Evolutionary conservation across 2,329 filamentous ascomycete genomes (phyloP), one percentile per base, ranked within the genome.

Genomic region (Graphium sp.): DNA sequence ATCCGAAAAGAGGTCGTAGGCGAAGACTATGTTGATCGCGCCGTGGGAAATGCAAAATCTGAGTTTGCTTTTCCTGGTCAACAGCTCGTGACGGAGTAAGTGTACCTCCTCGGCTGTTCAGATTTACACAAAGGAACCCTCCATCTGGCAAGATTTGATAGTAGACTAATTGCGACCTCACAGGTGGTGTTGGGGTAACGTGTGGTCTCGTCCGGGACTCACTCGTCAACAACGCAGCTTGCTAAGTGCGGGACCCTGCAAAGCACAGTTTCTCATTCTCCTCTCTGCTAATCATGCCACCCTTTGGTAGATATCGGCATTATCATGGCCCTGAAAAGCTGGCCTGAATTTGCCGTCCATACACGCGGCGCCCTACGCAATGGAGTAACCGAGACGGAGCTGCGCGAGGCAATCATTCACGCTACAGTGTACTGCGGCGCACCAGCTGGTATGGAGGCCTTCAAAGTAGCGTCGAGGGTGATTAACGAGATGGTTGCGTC

Each of bases 151-250:
- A 12, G 20, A 5, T 12, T 2, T 6, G 23, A 5, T 6, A 22
- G 12, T 8, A 10, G 15, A n/a, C 8, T 13, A 6, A 10, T 8
- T 12, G 9, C 13, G 7, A 3, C 9, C 8, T 7, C 11, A 17
- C n/a, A 37, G 33, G 25, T 40, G 38, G 29, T 64, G 63, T 48
- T 76, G 70, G 71, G 69, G 68, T 11, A 58, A 58, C 32, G 57
- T 66, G 13, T 76, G 71, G 71, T 62, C 62, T 3, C 59, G 71
- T 3, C 69, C 69, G 0, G 72, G 71, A 1, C 56, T 76, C 5
- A 58, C 62, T 11, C 56, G 63, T 30, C 69, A 74, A 43, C 62
- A 67, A 31, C 58, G 71, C 25, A 66, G 58, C 31, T 52, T 75
- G 30, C 46, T 74, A 26, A 74, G 34, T 39, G 27, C 17, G 32